Base-by-base conservation (phyloP, 257 asterid genomes). In the Echium plantagineum region DNA sequence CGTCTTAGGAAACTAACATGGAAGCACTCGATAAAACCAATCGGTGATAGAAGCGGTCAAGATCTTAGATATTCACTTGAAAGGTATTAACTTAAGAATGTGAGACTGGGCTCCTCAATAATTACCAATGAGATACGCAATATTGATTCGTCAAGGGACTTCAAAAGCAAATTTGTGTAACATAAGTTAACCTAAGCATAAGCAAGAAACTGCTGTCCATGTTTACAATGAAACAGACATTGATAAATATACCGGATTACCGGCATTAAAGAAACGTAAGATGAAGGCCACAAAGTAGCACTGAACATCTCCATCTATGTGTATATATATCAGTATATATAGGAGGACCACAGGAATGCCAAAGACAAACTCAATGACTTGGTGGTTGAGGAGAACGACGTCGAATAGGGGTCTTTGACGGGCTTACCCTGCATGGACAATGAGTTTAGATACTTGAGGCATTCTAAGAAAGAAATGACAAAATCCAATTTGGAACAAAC, bases 371-470 rank as follows among this genome's bases (percentile, higher is more conserved):
- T 78, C 75, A 86, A 73, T 80, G 77, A 78, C 83, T 70, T 28
- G 71, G 15, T 16, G 74, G 69, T 54, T 76, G 81, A 53, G 78
- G 74, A 64, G 66, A 46, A 9, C 77, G 78, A 1, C 83, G 85
- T 20, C 85, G 77, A 61, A 83, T 83, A 18, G 87, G 90, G n/a
- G 86, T 83, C 83, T 83, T 83, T 22, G 90, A 83, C 17, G 87
- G 87, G 79, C 90, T 83, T 28, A 83, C 84, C 86, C 96, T 90
- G 86, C 69, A 72, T 48, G 38, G n/a, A 55, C 15, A 47, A 31
- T 54, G 22, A 52, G 2, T 5, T 52, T 7, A 42, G 12, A 52
- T 63, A 31, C 46, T 32, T 22, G 16, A 55, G 61, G 58, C 49
- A 21, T 57, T 16, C 54, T 32, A 46, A 46, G 15, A 46, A 32